Percentiles rank a stretch among this genome's conserved stretches.
phyloP scores from a whole-genome alignment of 176 grass and related monocot species.

The Musa schizocarpa region DNA sequence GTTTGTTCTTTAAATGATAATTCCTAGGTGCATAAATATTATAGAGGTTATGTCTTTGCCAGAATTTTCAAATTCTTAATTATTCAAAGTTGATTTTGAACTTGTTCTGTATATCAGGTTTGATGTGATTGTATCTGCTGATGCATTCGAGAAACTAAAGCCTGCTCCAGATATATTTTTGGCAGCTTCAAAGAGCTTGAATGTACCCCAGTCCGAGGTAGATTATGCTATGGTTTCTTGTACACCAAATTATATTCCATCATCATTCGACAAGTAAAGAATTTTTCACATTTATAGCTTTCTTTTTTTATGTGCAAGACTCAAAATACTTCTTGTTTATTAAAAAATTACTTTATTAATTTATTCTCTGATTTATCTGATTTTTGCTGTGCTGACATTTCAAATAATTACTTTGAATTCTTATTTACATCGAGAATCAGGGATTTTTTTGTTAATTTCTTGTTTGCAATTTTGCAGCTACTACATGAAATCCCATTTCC shows the following conservation, averaged over 20 bases:
- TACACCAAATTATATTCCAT: background rate
- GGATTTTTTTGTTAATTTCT: background rate
- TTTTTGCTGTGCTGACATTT: background rate
- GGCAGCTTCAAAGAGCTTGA: slow-evolving; percentile 74
- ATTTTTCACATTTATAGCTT: background rate
- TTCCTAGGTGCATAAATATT: background rate
- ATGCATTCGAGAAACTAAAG: slow-evolving; percentile 94
- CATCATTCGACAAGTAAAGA: background rate
- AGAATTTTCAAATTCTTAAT: background rate
- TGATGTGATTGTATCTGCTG: slow-evolving; percentile 89
- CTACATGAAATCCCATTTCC: slow-evolving; percentile 2
- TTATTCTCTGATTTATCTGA: too few relatives aligned
- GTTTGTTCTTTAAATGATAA: too few relatives aligned
- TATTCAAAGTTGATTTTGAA: slow-evolving; percentile 7
- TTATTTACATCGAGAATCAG: background rate
- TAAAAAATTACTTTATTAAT: background rate
- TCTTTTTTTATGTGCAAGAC: background rate
- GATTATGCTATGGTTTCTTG: slow-evolving; percentile 20
- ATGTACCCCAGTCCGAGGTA: slow-evolving; percentile 55
- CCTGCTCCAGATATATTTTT: slow-evolving; percentile 96
- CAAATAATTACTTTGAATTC: background rate
- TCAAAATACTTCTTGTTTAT: background rate
- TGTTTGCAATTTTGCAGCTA: slow-evolving; percentile 3
- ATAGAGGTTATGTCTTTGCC: background rate
- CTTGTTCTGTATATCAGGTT: slow-evolving; percentile 51